phyloP scores from a whole-genome alignment of 108 stramenopile genomes.

The Nitzschia sp. region DNA sequence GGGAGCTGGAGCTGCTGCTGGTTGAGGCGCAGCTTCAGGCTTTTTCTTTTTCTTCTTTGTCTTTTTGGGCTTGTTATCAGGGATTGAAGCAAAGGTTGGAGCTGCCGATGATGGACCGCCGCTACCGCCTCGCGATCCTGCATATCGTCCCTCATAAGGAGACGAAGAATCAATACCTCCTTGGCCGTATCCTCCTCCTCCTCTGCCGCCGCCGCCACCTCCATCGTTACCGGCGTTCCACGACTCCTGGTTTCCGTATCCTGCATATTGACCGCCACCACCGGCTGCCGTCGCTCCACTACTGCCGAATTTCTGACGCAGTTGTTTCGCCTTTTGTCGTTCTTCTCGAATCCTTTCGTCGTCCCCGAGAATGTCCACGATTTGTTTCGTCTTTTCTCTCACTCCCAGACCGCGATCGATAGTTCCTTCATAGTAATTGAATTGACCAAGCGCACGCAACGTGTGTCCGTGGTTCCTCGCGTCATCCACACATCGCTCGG shows the following conservation, averaged over 20 bases:
- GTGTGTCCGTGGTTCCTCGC: constrained; percentile 87
- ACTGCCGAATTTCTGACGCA: constrained; percentile 82
- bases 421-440: constrained; percentile 96
- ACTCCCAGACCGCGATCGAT: constrained; percentile 88
- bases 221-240: constrained; percentile 41
- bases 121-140: constrained; percentile 25
- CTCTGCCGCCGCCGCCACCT: too few species aligned
- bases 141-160: constrained; percentile 37
- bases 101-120: constrained; percentile 21
- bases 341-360: constrained; percentile 94
- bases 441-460: constrained; percentile 77
- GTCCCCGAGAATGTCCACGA: constrained; percentile 86
- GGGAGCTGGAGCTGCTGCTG: constrained; percentile 40
- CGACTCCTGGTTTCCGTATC: constrained; percentile 75
- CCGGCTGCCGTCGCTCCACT: constrained; percentile 31
- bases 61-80: constrained; percentile 58
- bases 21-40: constrained; percentile 23
- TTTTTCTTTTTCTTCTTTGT: constrained; percentile 85
- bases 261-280: constrained; percentile 47
- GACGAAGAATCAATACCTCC: constrained; percentile 63
- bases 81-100: constrained; percentile 71
- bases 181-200: constrained; percentile 68
- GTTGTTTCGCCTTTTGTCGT: constrained; percentile 82
- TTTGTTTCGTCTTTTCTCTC: constrained; percentile 92
- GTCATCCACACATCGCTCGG: constrained; percentile 95